Evolutionary conservation across 495 filamentous ascomycete species (phyloP).

Genomic region (Lindgomyces ingoldianus): DNA sequence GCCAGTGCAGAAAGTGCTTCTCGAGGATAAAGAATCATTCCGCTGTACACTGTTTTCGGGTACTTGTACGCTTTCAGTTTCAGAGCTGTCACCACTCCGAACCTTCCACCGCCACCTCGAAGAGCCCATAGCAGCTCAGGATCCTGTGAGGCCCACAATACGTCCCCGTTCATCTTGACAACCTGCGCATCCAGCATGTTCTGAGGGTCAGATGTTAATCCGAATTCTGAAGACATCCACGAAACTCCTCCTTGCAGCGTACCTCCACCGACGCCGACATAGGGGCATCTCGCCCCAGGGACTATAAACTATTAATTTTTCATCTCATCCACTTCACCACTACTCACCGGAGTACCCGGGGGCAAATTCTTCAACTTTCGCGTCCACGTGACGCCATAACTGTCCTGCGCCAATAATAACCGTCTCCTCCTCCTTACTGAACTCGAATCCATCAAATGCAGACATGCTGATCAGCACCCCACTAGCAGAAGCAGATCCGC

Average conservation of each 20-base stretch:
- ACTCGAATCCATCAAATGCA: slow-evolving; percentile 39
- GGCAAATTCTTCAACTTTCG: slow-evolving; percentile 35
- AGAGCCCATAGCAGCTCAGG: slow-evolving; percentile 43
- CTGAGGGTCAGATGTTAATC: slow-evolving; percentile 40
- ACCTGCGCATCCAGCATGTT: slow-evolving; percentile 44
- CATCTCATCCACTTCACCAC: background rate
- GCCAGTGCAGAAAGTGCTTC: slow-evolving; percentile 25
- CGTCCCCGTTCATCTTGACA: slow-evolving; percentile 35
- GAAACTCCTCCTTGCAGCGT: slow-evolving; percentile 40
- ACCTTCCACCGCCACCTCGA: slow-evolving; percentile 40
- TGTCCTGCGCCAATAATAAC: slow-evolving; percentile 39
- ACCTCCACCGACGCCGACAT: slow-evolving; percentile 40
- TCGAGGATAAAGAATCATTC: slow-evolving; percentile 32
- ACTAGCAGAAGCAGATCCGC: slow-evolving; percentile 36
- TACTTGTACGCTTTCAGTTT: slow-evolving; percentile 38
- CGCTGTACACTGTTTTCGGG: slow-evolving; percentile 30
- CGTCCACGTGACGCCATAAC: slow-evolving; percentile 37
- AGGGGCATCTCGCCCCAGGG: slow-evolving; percentile 37
- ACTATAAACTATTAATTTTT: slow-evolving; percentile 17
- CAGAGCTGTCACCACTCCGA: slow-evolving; percentile 38
- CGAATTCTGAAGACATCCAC: slow-evolving; percentile 42
- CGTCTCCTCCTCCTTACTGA: slow-evolving; percentile 31
- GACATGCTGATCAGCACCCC: slow-evolving; percentile 41
- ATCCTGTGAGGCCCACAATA: slow-evolving; percentile 42
- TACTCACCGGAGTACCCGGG: slow-evolving; percentile 36